These are phyloP conservation scores for Colletotrichum melonis DNA, from an alignment of 2,329 filamentous ascomycete genomes.

Conservation along the genomic window DNA sequence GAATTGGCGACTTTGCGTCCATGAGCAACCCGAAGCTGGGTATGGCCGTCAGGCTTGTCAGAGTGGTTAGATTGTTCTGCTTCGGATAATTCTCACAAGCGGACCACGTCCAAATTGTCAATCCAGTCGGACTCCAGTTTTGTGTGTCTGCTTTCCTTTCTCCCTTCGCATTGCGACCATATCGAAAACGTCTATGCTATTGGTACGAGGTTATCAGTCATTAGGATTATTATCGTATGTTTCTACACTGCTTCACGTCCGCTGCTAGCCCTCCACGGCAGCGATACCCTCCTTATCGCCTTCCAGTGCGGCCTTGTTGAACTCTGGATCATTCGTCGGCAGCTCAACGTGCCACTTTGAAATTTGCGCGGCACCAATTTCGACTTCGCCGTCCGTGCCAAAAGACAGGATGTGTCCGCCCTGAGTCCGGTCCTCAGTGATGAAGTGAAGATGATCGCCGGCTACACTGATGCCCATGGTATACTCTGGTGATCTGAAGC, in stretches of 20 bases:
- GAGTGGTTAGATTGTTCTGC: neutral
- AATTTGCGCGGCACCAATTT: conserved; percentile 42
- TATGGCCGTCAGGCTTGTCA: neutral
- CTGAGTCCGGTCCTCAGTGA: conserved; percentile 43
- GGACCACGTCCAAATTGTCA: neutral
- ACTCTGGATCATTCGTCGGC: conserved; percentile 46
- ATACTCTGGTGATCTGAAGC: conserved; percentile 46
- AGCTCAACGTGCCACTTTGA: conserved; percentile 45
- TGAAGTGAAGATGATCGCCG: conserved; percentile 49
- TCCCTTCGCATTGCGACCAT: neutral
- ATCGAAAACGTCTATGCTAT: neutral
- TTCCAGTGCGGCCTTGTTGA: conserved; percentile 43
- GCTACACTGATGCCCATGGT: conserved; percentile 47
- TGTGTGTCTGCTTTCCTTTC: neutral
- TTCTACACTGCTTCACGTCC: neutral
- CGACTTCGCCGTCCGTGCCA: conserved; percentile 45
- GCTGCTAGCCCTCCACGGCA: conserved; percentile 43
- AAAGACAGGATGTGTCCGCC: conserved; percentile 47
- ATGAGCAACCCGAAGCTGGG: neutral
- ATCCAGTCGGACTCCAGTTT: neutral
- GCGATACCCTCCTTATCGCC: conserved; percentile 43
- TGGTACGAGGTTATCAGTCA: neutral
- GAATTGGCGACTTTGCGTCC: rapidly evolving
- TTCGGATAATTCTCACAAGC: neutral
- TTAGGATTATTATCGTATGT: neutral